Evolutionary conservation across 495 filamentous ascomycete genomes (phyloP), one percentile per base, ranked within the genome.

Genomic region (Neurospora sp.): DNA sequence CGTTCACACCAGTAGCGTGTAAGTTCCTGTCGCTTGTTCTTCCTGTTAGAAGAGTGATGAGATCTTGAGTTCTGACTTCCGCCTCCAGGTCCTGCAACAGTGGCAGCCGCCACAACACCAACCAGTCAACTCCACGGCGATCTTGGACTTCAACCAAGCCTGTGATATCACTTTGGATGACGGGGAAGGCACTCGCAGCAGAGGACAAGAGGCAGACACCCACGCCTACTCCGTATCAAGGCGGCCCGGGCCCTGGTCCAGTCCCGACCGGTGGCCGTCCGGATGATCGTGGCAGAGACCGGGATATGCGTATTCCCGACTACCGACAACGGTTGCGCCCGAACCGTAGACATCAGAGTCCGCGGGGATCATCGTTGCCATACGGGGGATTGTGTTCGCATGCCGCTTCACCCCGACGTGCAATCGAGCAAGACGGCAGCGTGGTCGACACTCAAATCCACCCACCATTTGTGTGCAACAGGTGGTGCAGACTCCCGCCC

Each of bases 281-380:
- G 66, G 87, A 88, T 59, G 90, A 90, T 66, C 82, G 84, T 75
- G 88, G 87, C 69, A 86, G 87, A 69, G 81, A 82, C 44, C 84
- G 85, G 69, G 82, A 85, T 66, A 88, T 88, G 79, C 83, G 89
- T 31, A 84, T 88, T 70, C 83, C 86, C 72, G 90, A 92, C 14
- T 97, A 94, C 82, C 92, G 94, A 69, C 93, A 97, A 80, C 92
- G 94, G 76, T 96, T 92, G 72, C 94, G 94, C 68, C 82, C 83
- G 38, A 85, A 83, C 53, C 88, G 90, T 69, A 88, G 88, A 76
- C 88, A 85, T 72, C 88, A 87, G 72, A 91, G 88, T 31, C 31
- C 31, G 31, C 31, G 39, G 39, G 39, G 39, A 11, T 40, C 39
- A 40, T 40, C 39, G 11, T 12, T 40, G 10, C 39, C 10, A 12